A percentile compares a stretch with the other conserved stretches of the same genome.
These are phyloP conservation scores for Casuarina equisetifolia DNA, from an alignment of 306 rosid genomes.

Conservation along the genomic window DNA sequence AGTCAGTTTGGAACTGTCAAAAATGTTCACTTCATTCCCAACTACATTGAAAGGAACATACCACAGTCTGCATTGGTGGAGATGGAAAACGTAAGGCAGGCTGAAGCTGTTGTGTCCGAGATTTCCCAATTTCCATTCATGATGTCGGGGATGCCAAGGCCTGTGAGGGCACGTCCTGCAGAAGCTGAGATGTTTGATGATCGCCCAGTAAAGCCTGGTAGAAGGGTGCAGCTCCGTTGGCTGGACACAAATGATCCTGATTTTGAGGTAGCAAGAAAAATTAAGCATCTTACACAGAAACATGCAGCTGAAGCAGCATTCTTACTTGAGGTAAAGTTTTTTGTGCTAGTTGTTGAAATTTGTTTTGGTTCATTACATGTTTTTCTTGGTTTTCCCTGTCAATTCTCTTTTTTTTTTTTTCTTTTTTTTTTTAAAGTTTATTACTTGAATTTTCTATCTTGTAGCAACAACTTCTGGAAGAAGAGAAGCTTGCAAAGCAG, in stretches of 20 bases:
- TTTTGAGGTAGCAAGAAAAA: slow-evolving; percentile 48
- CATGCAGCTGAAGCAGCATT: slow-evolving; percentile 55
- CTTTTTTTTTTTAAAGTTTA: too few relatives aligned
- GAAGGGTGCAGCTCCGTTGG: slow-evolving; percentile 50
- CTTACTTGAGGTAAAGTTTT: slow-evolving; percentile 46
- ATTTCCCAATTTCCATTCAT: slow-evolving; percentile 54
- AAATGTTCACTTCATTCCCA: slow-evolving; percentile 65
- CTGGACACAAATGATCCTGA: slow-evolving; percentile 62
- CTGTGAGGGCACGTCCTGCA: slow-evolving; percentile 61
- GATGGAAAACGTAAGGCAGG: slow-evolving; percentile 63
- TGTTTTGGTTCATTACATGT: background rate
- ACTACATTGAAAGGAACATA: slow-evolving; percentile 43
- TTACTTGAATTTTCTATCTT: background rate
- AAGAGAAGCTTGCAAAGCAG: slow-evolving; percentile 62
- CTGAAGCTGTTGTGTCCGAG: slow-evolving; percentile 37
- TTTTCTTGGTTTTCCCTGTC: slow-evolving; percentile 2
- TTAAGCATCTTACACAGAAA: slow-evolving; percentile 48
- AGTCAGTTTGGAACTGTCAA: slow-evolving; percentile 68
- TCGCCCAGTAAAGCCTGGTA: slow-evolving; percentile 56
- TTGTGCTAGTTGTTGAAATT: background rate
- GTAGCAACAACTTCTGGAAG: slow-evolving; percentile 56
- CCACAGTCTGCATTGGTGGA: slow-evolving; percentile 65
- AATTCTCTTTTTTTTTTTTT: too few relatives aligned
- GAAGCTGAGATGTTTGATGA: slow-evolving; percentile 71
- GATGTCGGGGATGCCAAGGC: slow-evolving; percentile 92